Conservation (phyloP, 2,329 filamentous ascomycete genomes). For the Hymenoscyphus repandus region DNA sequence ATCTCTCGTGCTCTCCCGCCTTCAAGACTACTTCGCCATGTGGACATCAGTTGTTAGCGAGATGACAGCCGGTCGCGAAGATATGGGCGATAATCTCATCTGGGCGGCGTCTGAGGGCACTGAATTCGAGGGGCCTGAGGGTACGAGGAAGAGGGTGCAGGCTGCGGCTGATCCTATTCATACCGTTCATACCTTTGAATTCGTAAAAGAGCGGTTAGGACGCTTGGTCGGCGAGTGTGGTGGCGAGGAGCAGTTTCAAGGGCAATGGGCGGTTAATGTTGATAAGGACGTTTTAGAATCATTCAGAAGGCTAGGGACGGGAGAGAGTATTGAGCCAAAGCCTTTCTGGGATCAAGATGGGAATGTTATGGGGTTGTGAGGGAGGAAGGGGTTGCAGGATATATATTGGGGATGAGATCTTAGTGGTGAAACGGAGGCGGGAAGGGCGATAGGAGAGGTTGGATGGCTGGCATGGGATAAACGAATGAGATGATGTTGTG, state of each 20-base stretch:
- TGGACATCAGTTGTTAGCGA: conserved; percentile 69
- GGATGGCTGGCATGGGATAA: too few relatives aligned
- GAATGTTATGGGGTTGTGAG: too few relatives aligned
- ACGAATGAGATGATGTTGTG: too few relatives aligned
- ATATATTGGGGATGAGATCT: too few relatives aligned
- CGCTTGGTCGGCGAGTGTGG: conserved; percentile 54
- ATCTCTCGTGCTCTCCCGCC: conserved; percentile 49
- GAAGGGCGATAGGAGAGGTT: not conserved
- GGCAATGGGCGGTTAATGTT: conserved; percentile 67
- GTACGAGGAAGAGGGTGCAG: conserved; percentile 47
- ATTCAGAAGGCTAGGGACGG: conserved; percentile 45
- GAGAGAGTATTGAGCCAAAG: not conserved
- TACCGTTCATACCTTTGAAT: conserved; percentile 56
- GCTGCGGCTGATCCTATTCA: conserved; percentile 61
- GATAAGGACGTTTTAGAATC: conserved; percentile 64
- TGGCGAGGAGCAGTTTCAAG: conserved; percentile 60
- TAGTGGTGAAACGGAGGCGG: not conserved
- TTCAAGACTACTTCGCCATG: conserved; percentile 71
- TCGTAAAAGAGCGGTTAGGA: conserved; percentile 57
- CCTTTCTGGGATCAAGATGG: conserved; percentile 4
- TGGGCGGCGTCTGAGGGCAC: conserved; percentile 38
- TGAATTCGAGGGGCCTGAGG: conserved; percentile 54
- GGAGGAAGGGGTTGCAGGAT: too few relatives aligned
- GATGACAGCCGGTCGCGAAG: conserved; percentile 54
- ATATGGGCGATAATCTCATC: conserved; percentile 48